Conservation (phyloP, 441 rosid species). For the Isatis lusitanica region DNA sequence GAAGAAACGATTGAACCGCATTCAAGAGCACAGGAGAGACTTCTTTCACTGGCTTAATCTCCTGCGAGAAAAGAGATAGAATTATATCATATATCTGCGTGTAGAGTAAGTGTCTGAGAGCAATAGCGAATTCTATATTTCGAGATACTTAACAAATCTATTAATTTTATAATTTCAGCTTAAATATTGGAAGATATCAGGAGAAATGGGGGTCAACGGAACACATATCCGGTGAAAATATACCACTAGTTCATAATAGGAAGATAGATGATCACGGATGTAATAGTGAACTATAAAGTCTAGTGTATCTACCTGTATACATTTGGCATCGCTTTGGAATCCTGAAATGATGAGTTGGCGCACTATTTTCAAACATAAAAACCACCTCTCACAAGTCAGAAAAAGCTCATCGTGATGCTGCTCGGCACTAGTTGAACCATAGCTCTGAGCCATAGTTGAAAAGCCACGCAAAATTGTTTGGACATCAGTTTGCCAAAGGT, state of each 20-base stretch:
- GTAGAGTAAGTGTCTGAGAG: conserved; percentile 6
- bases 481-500: conserved; percentile 95
- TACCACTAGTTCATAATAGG: conserved; percentile 10
- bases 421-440: conserved; percentile 52
- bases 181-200: neutral
- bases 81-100: conserved; percentile 9
- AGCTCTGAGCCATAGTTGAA: conserved; percentile 57
- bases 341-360: conserved; percentile 86
- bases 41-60: conserved; percentile 85
- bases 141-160: neutral
- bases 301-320: conserved; percentile 60
- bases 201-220: neutral
- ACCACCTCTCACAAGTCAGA: conserved; percentile 92
- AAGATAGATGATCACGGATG: conserved; percentile 13
- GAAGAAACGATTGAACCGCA: conserved; percentile 82
- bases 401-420: conserved; percentile 81
- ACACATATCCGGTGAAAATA: neutral
- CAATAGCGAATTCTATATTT: neutral
- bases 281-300: conserved; percentile 12
- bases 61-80: conserved; percentile 53
- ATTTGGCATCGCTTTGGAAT: conserved; percentile 84
- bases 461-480: conserved; percentile 83
- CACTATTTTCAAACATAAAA: conserved; percentile 83
- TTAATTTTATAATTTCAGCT: conserved; percentile 13
- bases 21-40: conserved; percentile 82